Conservation (phyloP, 192 early-diverging fungal genomes). For the Coemansia sp. region DNA sequence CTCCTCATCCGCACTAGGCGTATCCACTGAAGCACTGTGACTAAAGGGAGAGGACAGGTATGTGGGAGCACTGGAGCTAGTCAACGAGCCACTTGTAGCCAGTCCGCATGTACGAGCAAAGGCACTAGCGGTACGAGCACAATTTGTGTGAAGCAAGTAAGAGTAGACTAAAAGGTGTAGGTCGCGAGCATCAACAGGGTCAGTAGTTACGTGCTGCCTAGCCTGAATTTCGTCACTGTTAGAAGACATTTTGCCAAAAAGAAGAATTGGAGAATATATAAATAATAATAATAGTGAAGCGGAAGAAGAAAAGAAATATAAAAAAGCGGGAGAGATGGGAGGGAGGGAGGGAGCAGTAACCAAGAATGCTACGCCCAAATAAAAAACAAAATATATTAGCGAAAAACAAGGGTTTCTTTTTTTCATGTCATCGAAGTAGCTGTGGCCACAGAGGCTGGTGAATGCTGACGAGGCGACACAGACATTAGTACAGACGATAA, state of each 20-base stretch:
- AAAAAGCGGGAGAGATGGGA: neutral
- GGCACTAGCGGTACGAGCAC: constrained; percentile 44
- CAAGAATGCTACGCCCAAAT: neutral
- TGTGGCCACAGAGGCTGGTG: constrained; percentile 21
- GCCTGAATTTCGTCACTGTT: constrained; percentile 1
- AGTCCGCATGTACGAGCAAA: constrained; percentile 47
- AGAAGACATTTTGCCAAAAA: neutral
- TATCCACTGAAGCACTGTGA: neutral
- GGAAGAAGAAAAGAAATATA: neutral
- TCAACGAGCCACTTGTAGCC: constrained; percentile 29
- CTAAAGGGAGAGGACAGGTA: constrained; percentile 30
- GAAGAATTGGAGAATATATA: neutral
- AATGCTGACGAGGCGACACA: constrained; percentile 25
- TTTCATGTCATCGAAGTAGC: constrained; percentile 9
- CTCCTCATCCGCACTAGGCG: neutral
- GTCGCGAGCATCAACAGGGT: constrained; percentile 32
- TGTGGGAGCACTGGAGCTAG: constrained; percentile 14
- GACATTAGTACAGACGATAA: constrained; percentile 2
- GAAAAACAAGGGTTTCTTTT: constrained; percentile 18
- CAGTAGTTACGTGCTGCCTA: neutral
- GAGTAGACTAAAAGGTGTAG: constrained; percentile 51
- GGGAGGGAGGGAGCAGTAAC: constrained; percentile 1
- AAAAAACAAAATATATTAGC: constrained; percentile 8
- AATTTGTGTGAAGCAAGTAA: constrained; percentile 53
- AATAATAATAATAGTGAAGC: neutral